Conservation (phyloP, 306 rosid genomes). For the Calophaca sinica region DNA sequence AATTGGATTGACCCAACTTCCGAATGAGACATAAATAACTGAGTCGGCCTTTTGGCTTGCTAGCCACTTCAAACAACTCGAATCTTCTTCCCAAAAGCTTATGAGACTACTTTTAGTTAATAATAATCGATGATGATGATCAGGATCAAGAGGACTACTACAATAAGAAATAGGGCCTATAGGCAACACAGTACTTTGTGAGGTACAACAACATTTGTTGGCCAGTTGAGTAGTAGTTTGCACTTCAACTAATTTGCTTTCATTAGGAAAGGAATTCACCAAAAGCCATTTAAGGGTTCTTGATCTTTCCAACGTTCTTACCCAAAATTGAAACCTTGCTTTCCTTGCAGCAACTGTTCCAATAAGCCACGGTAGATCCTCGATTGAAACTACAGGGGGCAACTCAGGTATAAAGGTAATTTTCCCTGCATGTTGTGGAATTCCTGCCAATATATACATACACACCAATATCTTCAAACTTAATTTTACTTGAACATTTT, state of each 20-base stretch:
- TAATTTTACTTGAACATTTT: too few species aligned
- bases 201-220: neutral
- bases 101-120: slow-evolving; percentile 37
- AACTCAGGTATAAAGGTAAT: slow-evolving; percentile 50
- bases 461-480: neutral
- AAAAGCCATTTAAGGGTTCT: slow-evolving; percentile 66
- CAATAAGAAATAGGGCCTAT: slow-evolving; percentile 52
- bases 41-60: slow-evolving; percentile 52
- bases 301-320: slow-evolving; percentile 70
- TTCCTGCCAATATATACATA: slow-evolving; percentile 55
- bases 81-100: slow-evolving; percentile 82
- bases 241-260: slow-evolving; percentile 35
- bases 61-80: slow-evolving; percentile 73
- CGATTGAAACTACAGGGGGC: slow-evolving; percentile 55
- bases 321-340: slow-evolving; percentile 85
- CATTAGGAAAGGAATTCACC: slow-evolving; percentile 68
- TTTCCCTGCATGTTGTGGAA: slow-evolving; percentile 56
- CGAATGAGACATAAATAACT: slow-evolving; percentile 79
- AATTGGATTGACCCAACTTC: slow-evolving; percentile 90
- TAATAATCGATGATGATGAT: too few species aligned
- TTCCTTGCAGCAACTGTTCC: slow-evolving; percentile 68
- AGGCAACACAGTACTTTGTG: slow-evolving; percentile 43
- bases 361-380: slow-evolving; percentile 87
- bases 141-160: too few species aligned
- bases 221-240: neutral